Conservation (phyloP, 2,329 filamentous ascomycete species). For the Thyridium curvatum region DNA sequence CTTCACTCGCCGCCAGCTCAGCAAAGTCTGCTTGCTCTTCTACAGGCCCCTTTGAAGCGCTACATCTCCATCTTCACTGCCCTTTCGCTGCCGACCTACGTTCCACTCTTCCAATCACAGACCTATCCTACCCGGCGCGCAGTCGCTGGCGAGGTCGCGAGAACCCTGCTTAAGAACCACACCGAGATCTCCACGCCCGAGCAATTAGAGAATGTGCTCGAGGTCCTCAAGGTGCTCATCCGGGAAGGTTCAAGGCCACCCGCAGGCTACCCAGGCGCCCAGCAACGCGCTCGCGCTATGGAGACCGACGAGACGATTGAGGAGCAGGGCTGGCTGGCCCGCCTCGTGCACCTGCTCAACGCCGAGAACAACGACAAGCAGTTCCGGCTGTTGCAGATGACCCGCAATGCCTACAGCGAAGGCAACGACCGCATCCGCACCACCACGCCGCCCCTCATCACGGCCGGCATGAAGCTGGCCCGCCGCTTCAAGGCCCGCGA, state of each 20-base stretch:
- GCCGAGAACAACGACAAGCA: conserved; percentile 86
- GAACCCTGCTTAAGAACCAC: conserved; percentile 74
- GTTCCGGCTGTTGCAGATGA: conserved; percentile 85
- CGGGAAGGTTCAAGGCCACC: conserved; percentile 83
- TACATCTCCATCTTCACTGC: conserved; percentile 97
- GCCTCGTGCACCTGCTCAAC: conserved; percentile 82
- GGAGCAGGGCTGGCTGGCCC: conserved; percentile 93
- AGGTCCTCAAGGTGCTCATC: conserved; percentile 84
- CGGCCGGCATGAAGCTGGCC: conserved; percentile 82
- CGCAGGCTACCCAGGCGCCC: conserved; percentile 76
- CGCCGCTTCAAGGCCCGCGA: conserved; percentile 84
- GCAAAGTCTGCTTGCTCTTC: conserved; percentile 78
- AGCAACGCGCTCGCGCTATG: conserved; percentile 59
- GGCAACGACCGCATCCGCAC: conserved; percentile 95
- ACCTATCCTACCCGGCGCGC: conserved; percentile 88
- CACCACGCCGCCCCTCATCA: conserved; percentile 88
- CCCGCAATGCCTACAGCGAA: conserved; percentile 79
- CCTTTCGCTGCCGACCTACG: conserved; percentile 82
- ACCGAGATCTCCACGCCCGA: conserved; percentile 71
- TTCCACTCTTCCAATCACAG: conserved; percentile 84
- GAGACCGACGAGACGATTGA: conserved; percentile 98
- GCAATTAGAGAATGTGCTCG: conserved; percentile 82
- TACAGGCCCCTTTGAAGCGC: conserved; percentile 84
- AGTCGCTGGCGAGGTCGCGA: conserved; percentile 82
- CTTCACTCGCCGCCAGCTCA: conserved; percentile 84